These are phyloP conservation scores for Cercospora canescens DNA, from an alignment of 2,329 filamentous ascomycete species.

Conservation along the genomic window DNA sequence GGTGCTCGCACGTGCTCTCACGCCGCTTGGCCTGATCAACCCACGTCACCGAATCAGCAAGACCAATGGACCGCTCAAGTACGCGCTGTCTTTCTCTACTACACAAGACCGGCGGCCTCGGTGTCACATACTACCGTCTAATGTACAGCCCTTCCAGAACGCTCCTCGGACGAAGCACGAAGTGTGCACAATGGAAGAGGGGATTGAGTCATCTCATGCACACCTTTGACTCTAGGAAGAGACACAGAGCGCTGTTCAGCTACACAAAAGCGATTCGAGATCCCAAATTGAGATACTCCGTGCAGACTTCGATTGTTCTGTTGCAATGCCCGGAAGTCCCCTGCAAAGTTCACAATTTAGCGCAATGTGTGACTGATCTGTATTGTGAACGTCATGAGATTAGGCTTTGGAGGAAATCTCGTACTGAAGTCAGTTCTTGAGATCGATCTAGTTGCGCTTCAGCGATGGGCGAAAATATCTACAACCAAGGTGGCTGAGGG, in stretches of 20 bases:
- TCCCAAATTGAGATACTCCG: background rate
- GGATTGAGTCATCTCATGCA: background rate
- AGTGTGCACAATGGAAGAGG: background rate
- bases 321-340: too few relatives aligned
- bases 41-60: background rate
- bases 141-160: background rate
- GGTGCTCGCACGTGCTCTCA: background rate
- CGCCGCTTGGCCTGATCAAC: background rate
- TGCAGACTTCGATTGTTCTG: too few relatives aligned
- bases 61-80: background rate
- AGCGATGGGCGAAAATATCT: background rate
- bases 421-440: background rate
- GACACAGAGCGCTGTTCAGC: background rate
- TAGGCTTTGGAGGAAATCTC: background rate
- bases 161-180: too few relatives aligned
- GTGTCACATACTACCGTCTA: background rate
- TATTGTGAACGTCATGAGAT: background rate
- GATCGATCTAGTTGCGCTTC: background rate
- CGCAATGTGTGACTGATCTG: too few relatives aligned
- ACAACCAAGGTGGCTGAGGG: background rate
- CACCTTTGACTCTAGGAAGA: background rate
- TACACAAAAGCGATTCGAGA: background rate
- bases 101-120: background rate
- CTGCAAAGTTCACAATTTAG: too few relatives aligned
- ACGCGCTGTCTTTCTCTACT: background rate